Evolutionary conservation across 352 stramenopile genomes (phyloP).

Genomic region (Phytophthora pinifolia): DNA sequence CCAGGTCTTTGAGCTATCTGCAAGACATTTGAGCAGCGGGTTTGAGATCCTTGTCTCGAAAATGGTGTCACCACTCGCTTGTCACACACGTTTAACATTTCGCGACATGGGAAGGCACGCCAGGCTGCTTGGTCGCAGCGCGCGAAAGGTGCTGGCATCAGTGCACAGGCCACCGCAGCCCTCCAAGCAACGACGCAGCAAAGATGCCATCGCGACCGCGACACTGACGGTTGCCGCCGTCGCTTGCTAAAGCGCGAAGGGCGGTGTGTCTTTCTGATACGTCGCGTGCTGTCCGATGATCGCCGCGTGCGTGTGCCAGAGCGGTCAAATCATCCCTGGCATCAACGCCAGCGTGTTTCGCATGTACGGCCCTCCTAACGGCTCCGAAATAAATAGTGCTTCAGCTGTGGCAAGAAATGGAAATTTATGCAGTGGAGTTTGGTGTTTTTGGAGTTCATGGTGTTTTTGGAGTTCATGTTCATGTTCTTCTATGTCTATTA

Average conservation of each 20-base stretch:
- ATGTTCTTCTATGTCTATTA: slow-evolving; percentile 24
- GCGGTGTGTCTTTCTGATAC: slow-evolving; percentile 12
- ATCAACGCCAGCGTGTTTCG: not conserved
- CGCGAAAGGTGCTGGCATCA: slow-evolving; percentile 10
- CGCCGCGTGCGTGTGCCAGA: not conserved
- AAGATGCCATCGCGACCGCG: slow-evolving; percentile 12
- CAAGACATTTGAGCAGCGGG: slow-evolving; percentile 6
- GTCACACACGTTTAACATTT: slow-evolving; percentile 11
- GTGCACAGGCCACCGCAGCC: slow-evolving; percentile 14
- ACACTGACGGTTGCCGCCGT: slow-evolving; percentile 3
- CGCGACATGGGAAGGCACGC: slow-evolving; percentile 16
- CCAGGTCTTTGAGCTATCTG: not conserved
- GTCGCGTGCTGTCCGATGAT: slow-evolving; percentile 1
- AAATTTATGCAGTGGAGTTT: not conserved
- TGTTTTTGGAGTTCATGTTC: not conserved
- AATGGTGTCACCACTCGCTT: slow-evolving; percentile 1
- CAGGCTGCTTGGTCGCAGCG: slow-evolving; percentile 11
- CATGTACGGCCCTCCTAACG: slow-evolving; percentile 1
- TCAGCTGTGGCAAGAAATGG: not conserved
- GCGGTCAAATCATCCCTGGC: slow-evolving; percentile 10
- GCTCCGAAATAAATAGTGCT: slow-evolving; percentile 7
- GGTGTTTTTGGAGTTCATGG: not conserved
- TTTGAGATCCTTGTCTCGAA: not conserved
- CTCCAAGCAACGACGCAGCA: slow-evolving; percentile 14
- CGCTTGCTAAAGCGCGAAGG: slow-evolving; percentile 14